A percentile compares a stretch with the other conserved stretches of the same genome.
These are phyloP conservation scores for Sugiyamaella mastotermitis DNA, from an alignment of 805 yeast species.

Conservation along the genomic window DNA sequence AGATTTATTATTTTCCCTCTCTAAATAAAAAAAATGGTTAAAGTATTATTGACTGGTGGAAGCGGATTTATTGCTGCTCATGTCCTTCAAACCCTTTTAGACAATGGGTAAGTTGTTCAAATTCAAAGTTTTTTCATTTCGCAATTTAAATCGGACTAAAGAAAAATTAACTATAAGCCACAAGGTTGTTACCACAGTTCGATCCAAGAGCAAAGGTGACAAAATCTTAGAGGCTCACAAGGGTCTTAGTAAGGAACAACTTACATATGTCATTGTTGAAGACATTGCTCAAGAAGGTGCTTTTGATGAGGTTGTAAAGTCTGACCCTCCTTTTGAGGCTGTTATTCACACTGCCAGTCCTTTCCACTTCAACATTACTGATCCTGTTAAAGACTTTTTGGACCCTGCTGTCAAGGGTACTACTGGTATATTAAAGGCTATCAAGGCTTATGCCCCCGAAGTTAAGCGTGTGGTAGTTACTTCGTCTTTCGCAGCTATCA, in stretches of 20 bases:
- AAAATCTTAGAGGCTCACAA: constrained; percentile 23
- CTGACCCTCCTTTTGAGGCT: constrained; percentile 30
- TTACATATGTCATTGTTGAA: constrained; percentile 23
- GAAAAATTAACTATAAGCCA: constrained; percentile 22
- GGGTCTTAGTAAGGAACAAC: constrained; percentile 25
- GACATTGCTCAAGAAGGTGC: constrained; percentile 38
- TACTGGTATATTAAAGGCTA: constrained; percentile 35
- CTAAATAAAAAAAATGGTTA: not conserved
- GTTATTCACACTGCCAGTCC: constrained; percentile 40
- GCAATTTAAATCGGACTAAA: not conserved
- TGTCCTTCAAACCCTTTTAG: constrained; percentile 33
- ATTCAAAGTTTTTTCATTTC: not conserved
- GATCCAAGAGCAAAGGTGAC: constrained; percentile 39
- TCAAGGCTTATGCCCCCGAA: constrained; percentile 33
- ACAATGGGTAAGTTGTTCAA: constrained; percentile 25
- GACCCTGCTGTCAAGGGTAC: constrained; percentile 46
- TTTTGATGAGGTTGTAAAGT: constrained; percentile 37
- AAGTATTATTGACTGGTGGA: constrained; percentile 16
- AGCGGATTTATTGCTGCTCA: constrained; percentile 21
- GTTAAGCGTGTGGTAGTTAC: constrained; percentile 40
- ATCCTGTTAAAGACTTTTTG: constrained; percentile 37
- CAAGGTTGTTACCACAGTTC: constrained; percentile 43
- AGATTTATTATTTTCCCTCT: too few relatives aligned
- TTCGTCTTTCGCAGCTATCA: constrained; percentile 45
- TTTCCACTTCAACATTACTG: constrained; percentile 30